These are phyloP conservation scores for Leccinum subrobustum DNA, from an alignment of 1,284 basidiomycete genomes.

Conservation along the genomic window DNA sequence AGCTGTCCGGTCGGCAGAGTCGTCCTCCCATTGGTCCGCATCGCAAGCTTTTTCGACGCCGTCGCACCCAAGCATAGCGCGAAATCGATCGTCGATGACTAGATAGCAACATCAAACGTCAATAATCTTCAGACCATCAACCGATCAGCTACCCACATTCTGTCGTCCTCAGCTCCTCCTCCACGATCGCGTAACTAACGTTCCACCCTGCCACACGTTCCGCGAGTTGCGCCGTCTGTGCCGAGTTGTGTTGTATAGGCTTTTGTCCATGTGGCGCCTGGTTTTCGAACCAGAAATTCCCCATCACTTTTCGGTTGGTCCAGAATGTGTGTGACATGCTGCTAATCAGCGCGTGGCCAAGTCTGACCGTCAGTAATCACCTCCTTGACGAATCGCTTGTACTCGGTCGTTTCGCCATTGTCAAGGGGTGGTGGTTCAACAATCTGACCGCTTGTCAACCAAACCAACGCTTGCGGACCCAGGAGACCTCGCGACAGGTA, in stretches of 20 bases:
- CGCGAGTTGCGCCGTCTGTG: constrained; percentile 81
- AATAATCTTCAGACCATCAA: constrained; percentile 8
- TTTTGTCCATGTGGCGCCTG: constrained; percentile 50
- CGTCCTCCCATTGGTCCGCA: constrained; percentile 67
- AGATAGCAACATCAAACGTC: constrained; percentile 8
- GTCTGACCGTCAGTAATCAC: constrained; percentile 91
- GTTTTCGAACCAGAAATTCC: constrained; percentile 78
- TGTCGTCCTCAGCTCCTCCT: constrained; percentile 90
- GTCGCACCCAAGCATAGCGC: constrained; percentile 93
- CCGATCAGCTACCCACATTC: constrained; percentile 64
- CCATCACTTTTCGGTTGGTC: constrained; percentile 70
- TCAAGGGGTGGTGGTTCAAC: constrained; percentile 90
- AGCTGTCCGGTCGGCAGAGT: constrained; percentile 49
- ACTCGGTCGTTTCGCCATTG: constrained; percentile 94
- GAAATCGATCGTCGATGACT: constrained; percentile 98
- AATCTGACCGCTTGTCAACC: constrained; percentile 85
- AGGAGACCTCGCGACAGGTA: constrained; percentile 93
- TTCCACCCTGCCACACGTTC: constrained; percentile 93
- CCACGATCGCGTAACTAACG: constrained; percentile 83
- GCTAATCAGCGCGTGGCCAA: constrained; percentile 81
- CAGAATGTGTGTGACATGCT: constrained; percentile 79
- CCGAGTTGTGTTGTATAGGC: constrained; percentile 70
- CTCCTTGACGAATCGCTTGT: constrained; percentile 92
- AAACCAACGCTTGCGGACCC: constrained; percentile 84
- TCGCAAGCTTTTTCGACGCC: constrained; percentile 72